phyloP scores from a whole-genome alignment of 75 land plant species.

The Cunninghamia lanceolata region DNA sequence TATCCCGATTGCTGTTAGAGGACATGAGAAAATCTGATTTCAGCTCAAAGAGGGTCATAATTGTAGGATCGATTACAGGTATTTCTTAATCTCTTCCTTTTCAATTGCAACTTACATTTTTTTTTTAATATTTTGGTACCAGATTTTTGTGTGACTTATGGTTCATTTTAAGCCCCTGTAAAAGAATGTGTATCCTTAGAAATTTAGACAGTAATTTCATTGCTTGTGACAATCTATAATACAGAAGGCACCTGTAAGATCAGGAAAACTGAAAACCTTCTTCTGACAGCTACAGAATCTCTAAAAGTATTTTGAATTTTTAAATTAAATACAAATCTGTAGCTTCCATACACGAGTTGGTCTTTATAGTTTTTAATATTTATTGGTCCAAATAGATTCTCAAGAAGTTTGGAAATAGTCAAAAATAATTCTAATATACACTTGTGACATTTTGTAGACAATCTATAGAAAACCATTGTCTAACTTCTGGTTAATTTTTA shows the following conservation, averaged over 20 bases:
- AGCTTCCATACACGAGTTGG: background rate
- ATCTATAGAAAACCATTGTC: too few relatives aligned
- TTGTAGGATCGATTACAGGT: conserved; percentile 99
- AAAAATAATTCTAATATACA: background rate
- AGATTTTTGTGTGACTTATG: background rate
- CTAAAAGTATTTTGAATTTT: background rate
- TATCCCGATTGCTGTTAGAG: conserved; percentile 72
- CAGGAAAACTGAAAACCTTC: background rate
- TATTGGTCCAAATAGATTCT: background rate
- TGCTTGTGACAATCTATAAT: background rate
- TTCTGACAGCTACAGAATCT: background rate
- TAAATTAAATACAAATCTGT: background rate
- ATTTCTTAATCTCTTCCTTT: conserved; percentile 1
- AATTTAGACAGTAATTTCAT: background rate
- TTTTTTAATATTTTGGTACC: background rate
- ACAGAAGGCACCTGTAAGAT: background rate
- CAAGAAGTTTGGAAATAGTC: background rate
- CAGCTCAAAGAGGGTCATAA: conserved; percentile 74
- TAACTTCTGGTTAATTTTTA: too few relatives aligned
- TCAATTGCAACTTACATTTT: background rate
- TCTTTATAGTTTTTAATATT: background rate
- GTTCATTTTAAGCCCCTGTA: background rate
- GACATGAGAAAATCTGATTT: conserved; percentile 71
- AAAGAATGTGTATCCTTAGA: background rate
- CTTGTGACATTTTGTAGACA: background rate